A percentile compares a stretch with the other conserved stretches of the same genome.
Conservation (phyloP, 73 alveolate genomes). For the Paramecium octaurelia region DNA sequence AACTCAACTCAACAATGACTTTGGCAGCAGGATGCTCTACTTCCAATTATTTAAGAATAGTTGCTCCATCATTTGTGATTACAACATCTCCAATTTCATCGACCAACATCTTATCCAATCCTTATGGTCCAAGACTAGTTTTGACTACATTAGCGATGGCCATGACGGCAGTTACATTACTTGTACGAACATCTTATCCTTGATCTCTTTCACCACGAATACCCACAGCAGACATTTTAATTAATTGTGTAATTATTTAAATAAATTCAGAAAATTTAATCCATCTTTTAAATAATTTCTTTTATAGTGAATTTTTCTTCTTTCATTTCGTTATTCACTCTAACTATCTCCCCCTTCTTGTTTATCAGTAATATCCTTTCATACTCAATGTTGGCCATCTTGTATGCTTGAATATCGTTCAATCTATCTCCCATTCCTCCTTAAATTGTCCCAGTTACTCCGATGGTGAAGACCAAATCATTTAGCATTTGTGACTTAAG, state of each 20-base stretch:
- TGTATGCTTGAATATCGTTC: background rate
- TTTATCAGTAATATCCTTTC: background rate
- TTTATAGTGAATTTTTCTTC: background rate
- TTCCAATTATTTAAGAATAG: slow-evolving; percentile 93
- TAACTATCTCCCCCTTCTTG: background rate
- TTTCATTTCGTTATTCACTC: background rate
- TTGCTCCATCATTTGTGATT: slow-evolving; percentile 99
- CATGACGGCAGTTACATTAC: slow-evolving; percentile 83
- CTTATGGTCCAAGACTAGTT: slow-evolving; percentile 98
- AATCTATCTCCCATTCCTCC: slow-evolving; percentile 51
- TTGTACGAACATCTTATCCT: slow-evolving; percentile 93
- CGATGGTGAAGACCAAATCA: background rate
- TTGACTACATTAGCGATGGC: slow-evolving; percentile 94
- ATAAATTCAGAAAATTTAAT: background rate
- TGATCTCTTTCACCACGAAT: slow-evolving; percentile 93
- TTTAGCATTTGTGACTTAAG: background rate
- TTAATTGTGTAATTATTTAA: background rate
- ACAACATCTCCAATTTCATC: slow-evolving; percentile 98
- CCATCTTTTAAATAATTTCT: background rate
- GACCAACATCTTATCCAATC: slow-evolving; percentile 99
- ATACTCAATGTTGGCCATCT: background rate
- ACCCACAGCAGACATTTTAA: slow-evolving; percentile 69
- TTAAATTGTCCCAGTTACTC: background rate
- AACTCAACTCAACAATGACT: slow-evolving; percentile 96
- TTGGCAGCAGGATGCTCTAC: slow-evolving; percentile 99